Evolutionary conservation across 1,284 basidiomycete species (phyloP).

Genomic region (Cryptococcus hybrid): DNA sequence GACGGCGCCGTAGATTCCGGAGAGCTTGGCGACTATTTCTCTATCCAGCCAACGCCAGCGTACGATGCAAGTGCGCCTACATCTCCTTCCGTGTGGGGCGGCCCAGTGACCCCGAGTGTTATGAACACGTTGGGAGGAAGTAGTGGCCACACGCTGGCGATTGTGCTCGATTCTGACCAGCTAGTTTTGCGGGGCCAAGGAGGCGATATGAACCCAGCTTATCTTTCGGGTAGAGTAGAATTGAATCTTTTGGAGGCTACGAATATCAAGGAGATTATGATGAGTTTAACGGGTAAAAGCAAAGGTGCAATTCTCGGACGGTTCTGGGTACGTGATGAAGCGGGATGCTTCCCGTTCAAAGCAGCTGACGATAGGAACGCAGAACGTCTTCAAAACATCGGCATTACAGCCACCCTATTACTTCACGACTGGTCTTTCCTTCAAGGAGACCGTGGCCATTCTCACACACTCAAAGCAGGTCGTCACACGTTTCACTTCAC

Average conservation of each 20-base stretch:
- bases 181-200: slow-evolving; percentile 75
- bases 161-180: slow-evolving; percentile 67
- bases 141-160: slow-evolving; percentile 57
- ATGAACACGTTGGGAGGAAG: slow-evolving; percentile 28
- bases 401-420: slow-evolving; percentile 64
- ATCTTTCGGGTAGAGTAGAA: slow-evolving; percentile 64
- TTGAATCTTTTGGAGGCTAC: slow-evolving; percentile 75
- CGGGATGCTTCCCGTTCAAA: too few species aligned
- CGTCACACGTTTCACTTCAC: slow-evolving; percentile 65
- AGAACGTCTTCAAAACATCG: slow-evolving; percentile 40
- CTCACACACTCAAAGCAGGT: slow-evolving; percentile 74
- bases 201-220: slow-evolving; percentile 73
- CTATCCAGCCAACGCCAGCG: slow-evolving; percentile 1
- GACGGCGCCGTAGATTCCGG: slow-evolving; percentile 11
- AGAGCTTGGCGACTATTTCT: slow-evolving; percentile 25
- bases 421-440: slow-evolving; percentile 69
- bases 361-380: neutral
- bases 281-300: slow-evolving; percentile 83
- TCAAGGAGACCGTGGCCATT: slow-evolving; percentile 65
- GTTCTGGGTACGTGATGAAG: slow-evolving; percentile 60
- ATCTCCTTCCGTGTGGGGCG: neutral
- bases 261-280: slow-evolving; percentile 79
- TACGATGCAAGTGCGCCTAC: slow-evolving; percentile 1
- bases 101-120: slow-evolving; percentile 10
- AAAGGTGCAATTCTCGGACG: slow-evolving; percentile 62